Evolutionary conservation across 768 basidiomycete species (phyloP).

Genomic region (Phanerochaete carnosa): DNA sequence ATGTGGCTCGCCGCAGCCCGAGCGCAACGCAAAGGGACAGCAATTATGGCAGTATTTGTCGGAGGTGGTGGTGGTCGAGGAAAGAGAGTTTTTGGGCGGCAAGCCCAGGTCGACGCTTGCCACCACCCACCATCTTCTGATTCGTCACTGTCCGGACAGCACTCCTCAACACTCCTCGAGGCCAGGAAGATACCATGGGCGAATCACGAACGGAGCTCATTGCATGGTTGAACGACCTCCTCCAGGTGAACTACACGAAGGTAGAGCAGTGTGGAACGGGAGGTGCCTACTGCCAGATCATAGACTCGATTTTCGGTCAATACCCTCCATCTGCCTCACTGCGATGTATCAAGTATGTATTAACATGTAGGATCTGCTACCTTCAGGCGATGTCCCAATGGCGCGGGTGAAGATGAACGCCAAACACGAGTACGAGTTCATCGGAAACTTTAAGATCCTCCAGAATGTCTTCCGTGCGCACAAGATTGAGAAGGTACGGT

Average conservation of each 20-base stretch:
- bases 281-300: constrained; percentile 90
- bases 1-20: too few relatives aligned
- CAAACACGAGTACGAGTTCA: constrained; percentile 92
- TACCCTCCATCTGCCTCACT: constrained; percentile 1
- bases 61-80: background rate
- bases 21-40: too few relatives aligned
- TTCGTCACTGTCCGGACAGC: background rate
- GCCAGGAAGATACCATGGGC: constrained; percentile 37
- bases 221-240: constrained; percentile 91
- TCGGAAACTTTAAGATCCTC: constrained; percentile 94
- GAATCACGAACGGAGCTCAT: constrained; percentile 86
- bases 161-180: constrained; percentile 5
- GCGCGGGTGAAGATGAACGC: constrained; percentile 92
- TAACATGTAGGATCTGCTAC: background rate
- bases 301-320: constrained; percentile 93
- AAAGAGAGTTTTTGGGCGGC: background rate
- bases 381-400: constrained; percentile 86
- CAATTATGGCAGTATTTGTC: background rate
- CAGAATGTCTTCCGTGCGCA: constrained; percentile 90
- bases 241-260: constrained; percentile 89
- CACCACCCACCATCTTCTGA: constrained; percentile 10
- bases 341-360: background rate
- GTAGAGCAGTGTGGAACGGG: constrained; percentile 90
- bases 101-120: constrained; percentile 18
- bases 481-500: constrained; percentile 87